Evolutionary conservation across 148 eudicot genomes (phyloP).

Genomic region (Fallopia convolvulus): DNA sequence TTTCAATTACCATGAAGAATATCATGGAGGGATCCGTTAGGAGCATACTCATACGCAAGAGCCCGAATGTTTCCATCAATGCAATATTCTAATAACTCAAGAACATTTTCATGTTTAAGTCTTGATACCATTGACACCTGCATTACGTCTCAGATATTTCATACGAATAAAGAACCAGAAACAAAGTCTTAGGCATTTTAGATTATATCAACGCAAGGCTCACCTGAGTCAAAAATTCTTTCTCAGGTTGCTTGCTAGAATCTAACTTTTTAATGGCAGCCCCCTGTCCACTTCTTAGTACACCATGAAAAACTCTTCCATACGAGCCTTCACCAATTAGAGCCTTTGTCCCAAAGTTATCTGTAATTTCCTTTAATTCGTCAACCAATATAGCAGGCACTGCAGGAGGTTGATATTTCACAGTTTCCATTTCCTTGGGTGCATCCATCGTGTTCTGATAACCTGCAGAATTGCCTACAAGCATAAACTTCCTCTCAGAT

Average conservation of each 20-base stretch:
- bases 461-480: constrained; percentile 49
- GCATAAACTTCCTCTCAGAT: constrained; percentile 18
- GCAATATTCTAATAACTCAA: constrained; percentile 65
- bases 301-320: constrained; percentile 65
- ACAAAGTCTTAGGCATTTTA: background rate
- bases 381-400: constrained; percentile 59
- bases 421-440: constrained; percentile 44
- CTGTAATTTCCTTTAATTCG: constrained; percentile 55
- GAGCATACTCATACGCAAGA: constrained; percentile 68
- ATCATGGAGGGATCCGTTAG: constrained; percentile 77
- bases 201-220: background rate
- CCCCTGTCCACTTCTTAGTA: constrained; percentile 53
- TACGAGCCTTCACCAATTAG: constrained; percentile 70
- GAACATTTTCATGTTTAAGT: constrained; percentile 62
- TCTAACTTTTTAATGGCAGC: constrained; percentile 68
- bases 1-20: constrained; percentile 60
- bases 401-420: constrained; percentile 50
- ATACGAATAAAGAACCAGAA: background rate
- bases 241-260: constrained; percentile 68
- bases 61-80: constrained; percentile 54
- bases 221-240: constrained; percentile 62
- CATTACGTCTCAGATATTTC: background rate
- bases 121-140: constrained; percentile 74
- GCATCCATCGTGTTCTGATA: constrained; percentile 48
- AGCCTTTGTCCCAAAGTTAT: constrained; percentile 55